Evolutionary conservation across 2,329 filamentous ascomycete species (phyloP), one percentile per base, ranked within the genome.

Genomic region (Fusarium sp.): DNA sequence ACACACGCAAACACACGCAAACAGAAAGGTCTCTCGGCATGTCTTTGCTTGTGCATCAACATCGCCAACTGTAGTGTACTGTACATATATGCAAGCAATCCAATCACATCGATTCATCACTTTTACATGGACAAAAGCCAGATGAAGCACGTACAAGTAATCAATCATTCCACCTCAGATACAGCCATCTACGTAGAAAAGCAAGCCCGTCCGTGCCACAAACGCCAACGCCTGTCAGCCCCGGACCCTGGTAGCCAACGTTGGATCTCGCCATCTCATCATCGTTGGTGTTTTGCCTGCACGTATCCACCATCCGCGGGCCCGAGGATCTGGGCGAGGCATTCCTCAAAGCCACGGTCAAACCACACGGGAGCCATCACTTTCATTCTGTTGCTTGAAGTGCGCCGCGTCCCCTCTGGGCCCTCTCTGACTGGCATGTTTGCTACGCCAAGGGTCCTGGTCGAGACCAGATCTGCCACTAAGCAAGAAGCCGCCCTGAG

Each of bases 21-120:
- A 25, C 23, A 8, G 8, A 25, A 25, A 25, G 4, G 23, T 25
- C 13, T 10, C 21, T 9, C 21, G 15, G 11, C 17, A 2, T 48
- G 58, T 60, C n/a, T 53, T 63, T 35, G 45, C 38, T 14, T 32
- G n/a, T 38, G 46, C 9, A 44, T 33, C 32, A 38, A 27, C 29
- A 37, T 23, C 37, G 10, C 37, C 14, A 29, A 25, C 32, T 3
- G 31, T 7, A 10, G n/a, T n/a, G n/a, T n/a, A n/a, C n/a, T n/a
- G n/a, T n/a, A n/a, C n/a, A n/a, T 6, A 32, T 14, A 9, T 41
- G n/a, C n/a, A 31, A 31, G 3, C 4, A 1, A 21, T 3, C 27
- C 32, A 53, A 33, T 17, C 3, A 9, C 19, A 49, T 15, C n/a
- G n/a, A 35, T 6, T 35, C 25, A 14, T 21, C 23, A 25, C 23